Base-by-base conservation (phyloP, 2,329 filamentous ascomycete species). In the Colletotrichum sp. region DNA sequence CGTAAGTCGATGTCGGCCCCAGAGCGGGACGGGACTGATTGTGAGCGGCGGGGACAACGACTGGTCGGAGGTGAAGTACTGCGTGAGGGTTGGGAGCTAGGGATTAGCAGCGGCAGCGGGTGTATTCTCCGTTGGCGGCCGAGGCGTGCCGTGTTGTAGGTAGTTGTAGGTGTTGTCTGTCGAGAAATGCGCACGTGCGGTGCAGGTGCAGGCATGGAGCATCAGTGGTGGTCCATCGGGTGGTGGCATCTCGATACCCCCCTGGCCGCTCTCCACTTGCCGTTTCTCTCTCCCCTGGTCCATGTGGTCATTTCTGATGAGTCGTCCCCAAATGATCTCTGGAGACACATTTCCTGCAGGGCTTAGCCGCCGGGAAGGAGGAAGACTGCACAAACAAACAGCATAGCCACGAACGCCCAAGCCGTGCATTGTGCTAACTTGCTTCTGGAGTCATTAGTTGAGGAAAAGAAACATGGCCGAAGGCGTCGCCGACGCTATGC, bases 401-500 rank as follows among this genome's bases (percentile, higher is more conserved):
- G 68, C 71, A 71, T 43, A 63, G 71, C 71, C 68, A 73, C 71
- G 15, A 36, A 27, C 11, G n/a, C n/a, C 24, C 33, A 64, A n/a
- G 31, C 16, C 21, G 18, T 21, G 36, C 8, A 34, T 51, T 9
- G 31, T 15, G 29, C 66, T 34, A 70, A 27, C 8, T 55, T 16
- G 38, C 47, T 7, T 33, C 33, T 55, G 54, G 61, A n/a, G 67
- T 66, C 16, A 55, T 70, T 21, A 58, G 51, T 33, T 34, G 59
- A 66, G 67, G 21, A 24, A 21, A 31, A 62, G 71, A 66, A 70
- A 33, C 54, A 54, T 62, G 29, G 33, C 36, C 9, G 38, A 66
- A 62, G 71, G 67, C 31, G n/a, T 47, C 31, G 67, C 67, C 67
- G 67, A 66, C 66, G 68, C 61, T 18, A 62, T 71, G 71, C 36